A percentile compares a stretch with the other conserved stretches of the same genome.
Evolutionary conservation across 225 moss, liverwort and hornwort species (phyloP).

Genomic region (Pseudisothecium myosuroides): DNA sequence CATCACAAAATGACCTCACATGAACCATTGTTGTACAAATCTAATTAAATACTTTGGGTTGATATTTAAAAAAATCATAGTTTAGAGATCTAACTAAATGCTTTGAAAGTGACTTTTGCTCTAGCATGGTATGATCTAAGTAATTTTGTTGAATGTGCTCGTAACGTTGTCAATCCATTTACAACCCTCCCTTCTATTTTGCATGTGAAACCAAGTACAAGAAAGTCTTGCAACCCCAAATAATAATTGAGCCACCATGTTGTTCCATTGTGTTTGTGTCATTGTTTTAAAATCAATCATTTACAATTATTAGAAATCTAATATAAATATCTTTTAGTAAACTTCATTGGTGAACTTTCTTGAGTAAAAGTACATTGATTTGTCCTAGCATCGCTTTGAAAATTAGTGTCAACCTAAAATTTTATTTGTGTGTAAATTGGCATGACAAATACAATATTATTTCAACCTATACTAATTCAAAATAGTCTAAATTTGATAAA

Average conservation of each 20-base stretch:
- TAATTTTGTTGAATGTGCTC: background rate
- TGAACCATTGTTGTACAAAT: accelerated
- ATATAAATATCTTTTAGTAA: background rate
- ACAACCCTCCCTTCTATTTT: background rate
- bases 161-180: background rate
- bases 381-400: accelerated
- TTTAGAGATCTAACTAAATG: background rate
- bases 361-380: accelerated
- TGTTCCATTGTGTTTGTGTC: background rate
- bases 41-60: background rate
- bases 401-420: background rate
- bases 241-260: background rate
- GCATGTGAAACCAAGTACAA: background rate
- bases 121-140: background rate
- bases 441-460: background rate
- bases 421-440: background rate
- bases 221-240: background rate
- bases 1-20: background rate
- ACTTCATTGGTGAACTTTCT: accelerated
- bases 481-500: background rate
- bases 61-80: background rate
- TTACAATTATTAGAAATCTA: background rate
- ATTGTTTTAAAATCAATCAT: background rate
- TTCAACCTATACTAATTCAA: background rate
- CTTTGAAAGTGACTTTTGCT: background rate